Percentiles rank a stretch among this genome's conserved stretches.
phyloP scores from a whole-genome alignment of 2,329 filamentous ascomycete species.

The Cladosporium phlei region DNA sequence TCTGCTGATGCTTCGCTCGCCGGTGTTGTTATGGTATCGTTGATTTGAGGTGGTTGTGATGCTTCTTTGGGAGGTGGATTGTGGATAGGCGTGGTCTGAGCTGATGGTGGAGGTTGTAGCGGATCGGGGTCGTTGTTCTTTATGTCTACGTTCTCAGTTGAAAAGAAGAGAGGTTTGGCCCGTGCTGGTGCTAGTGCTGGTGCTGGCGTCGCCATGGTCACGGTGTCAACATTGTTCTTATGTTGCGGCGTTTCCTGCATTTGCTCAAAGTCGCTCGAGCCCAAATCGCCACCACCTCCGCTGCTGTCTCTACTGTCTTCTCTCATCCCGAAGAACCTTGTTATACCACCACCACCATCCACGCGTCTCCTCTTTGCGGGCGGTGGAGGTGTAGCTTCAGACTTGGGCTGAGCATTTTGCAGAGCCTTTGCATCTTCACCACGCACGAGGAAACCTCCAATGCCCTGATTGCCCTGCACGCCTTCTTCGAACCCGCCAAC shows the following conservation, averaged over 20 bases:
- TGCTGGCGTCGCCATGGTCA: background rate
- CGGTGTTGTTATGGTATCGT: too few species aligned
- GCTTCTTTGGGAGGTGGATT: background rate
- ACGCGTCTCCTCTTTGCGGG: constrained; percentile 33
- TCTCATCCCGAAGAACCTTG: constrained; percentile 31
- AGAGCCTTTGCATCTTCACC: constrained; percentile 53
- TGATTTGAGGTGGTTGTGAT: too few species aligned
- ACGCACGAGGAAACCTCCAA: constrained; percentile 76
- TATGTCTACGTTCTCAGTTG: background rate
- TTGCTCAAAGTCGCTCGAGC: background rate
- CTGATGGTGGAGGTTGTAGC: constrained; percentile 19
- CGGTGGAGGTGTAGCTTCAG: constrained; percentile 19
- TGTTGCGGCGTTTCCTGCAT: background rate
- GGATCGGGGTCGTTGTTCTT: constrained; percentile 13
- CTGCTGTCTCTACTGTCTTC: constrained; percentile 20
- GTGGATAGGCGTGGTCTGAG: constrained; percentile 15
- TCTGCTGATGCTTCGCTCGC: background rate
- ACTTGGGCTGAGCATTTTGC: constrained; percentile 25
- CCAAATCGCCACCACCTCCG: constrained; percentile 14
- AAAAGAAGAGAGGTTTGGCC: too few species aligned
- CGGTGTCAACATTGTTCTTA: background rate
- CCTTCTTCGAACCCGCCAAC: constrained; percentile 92
- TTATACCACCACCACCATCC: constrained; percentile 32
- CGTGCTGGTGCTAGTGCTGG: background rate
- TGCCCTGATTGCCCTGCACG: constrained; percentile 75